phyloP scores from a whole-genome alignment of 441 rosid species.

The Capsella rubella region DNA sequence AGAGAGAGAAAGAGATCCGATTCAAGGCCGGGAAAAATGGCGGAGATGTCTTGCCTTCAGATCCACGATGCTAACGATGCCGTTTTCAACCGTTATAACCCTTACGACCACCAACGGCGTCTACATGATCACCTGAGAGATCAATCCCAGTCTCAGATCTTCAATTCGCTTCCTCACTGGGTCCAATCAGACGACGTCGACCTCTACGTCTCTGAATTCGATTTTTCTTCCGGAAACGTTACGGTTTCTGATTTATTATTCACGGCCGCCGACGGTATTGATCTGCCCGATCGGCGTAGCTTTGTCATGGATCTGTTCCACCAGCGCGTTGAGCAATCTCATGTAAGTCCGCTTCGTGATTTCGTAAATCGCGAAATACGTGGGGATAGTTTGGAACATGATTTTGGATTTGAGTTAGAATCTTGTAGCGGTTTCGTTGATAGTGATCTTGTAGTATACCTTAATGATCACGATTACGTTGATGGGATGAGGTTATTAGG shows the following conservation, averaged over 20 bases:
- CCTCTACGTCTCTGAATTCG: slow-evolving; percentile 52
- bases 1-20: slow-evolving; percentile 3
- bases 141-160: slow-evolving; percentile 32
- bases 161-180: slow-evolving; percentile 48
- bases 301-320: slow-evolving; percentile 93
- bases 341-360: slow-evolving; percentile 39
- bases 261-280: slow-evolving; percentile 42
- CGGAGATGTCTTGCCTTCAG: slow-evolving; percentile 47
- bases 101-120: slow-evolving; percentile 36
- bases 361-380: slow-evolving; percentile 43
- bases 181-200: slow-evolving; percentile 44
- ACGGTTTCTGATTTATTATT: slow-evolving; percentile 49
- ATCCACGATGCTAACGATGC: slow-evolving; percentile 35
- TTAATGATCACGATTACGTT: slow-evolving; percentile 49
- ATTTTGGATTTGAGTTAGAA: slow-evolving; percentile 61
- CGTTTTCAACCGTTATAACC: slow-evolving; percentile 37
- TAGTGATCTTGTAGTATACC: slow-evolving; percentile 39
- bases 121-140: slow-evolving; percentile 35
- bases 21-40: slow-evolving; percentile 26
- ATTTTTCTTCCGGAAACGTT: slow-evolving; percentile 48
- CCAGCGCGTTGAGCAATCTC: slow-evolving; percentile 84
- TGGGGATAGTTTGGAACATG: slow-evolving; percentile 52
- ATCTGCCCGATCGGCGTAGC: slow-evolving; percentile 53
- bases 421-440: slow-evolving; percentile 44
- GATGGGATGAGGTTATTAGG: slow-evolving; percentile 46